phyloP scores from a whole-genome alignment of 768 basidiomycete genomes.

The Asterophora parasitica region DNA sequence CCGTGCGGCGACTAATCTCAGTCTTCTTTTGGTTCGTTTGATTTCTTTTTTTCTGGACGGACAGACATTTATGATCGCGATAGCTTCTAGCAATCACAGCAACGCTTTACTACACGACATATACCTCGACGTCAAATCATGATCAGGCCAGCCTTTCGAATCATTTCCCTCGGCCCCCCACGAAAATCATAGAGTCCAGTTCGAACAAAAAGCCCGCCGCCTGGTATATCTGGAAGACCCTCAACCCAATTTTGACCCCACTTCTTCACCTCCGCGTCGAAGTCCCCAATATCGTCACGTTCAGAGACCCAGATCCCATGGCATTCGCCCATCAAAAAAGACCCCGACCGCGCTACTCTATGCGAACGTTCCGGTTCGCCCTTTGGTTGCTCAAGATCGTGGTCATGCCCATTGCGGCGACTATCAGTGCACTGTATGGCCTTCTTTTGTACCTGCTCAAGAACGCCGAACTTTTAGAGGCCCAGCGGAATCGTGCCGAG shows the following conservation, averaged over 20 bases:
- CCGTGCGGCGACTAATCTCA: conserved; percentile 73
- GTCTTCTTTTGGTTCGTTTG: conserved; percentile 63
- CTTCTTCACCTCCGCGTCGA: conserved; percentile 78
- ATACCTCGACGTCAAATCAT: conserved; percentile 33
- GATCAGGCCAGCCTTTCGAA: conserved; percentile 26
- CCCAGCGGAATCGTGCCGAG: conserved; percentile 63
- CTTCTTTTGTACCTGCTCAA: conserved; percentile 84
- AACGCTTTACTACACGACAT: conserved; percentile 72
- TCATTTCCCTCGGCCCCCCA: conserved; percentile 29
- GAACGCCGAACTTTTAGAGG: conserved; percentile 86
- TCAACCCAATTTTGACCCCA: conserved; percentile 57
- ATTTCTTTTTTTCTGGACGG: conserved; percentile 2
- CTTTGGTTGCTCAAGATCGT: conserved; percentile 82
- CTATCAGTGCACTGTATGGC: conserved; percentile 68
- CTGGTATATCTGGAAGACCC: conserved; percentile 67
- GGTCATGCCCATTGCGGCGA: conserved; percentile 76
- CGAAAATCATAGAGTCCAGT: conserved; percentile 18
- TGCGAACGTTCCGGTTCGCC: conserved; percentile 49
- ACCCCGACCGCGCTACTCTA: conserved; percentile 38
- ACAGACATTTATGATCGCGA: not conserved
- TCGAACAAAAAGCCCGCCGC: conserved; percentile 39
- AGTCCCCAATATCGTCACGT: conserved; percentile 70
- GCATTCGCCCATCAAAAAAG: conserved; percentile 17
- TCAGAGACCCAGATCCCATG: conserved; percentile 35
- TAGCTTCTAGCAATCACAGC: conserved; percentile 77